Evolutionary conservation across 148 eudicot species (phyloP), one percentile per base, ranked within the genome.

Genomic region (Chenopodium formosanum): DNA sequence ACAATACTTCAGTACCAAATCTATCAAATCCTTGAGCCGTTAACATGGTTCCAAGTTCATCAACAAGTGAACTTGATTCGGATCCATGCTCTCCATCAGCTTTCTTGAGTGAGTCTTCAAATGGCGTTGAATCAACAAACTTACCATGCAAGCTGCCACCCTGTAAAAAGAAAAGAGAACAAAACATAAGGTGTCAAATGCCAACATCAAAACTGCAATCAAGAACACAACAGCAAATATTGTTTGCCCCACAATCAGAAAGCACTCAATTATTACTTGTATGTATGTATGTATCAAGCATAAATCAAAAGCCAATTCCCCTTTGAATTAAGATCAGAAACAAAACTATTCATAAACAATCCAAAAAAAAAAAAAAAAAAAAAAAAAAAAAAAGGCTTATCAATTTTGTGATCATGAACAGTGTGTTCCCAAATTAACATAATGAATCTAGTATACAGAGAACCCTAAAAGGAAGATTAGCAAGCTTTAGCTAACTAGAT

Each of bases 71-170:
- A 78, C 76, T 79, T 17, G 88, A 73, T 56, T 88, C 88, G 72
- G 89, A 85, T 70, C 80, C 88, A 27, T 80, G 31, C 71, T 83
- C 89, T 50, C 70, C 86, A 69, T 82, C 78, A 60, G 53, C 82
- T 40, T 83, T 89, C 84, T 89, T 89, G 78, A 70, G 32, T 25
- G 89, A 82, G 79, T 88, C 84, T 32, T 86, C 71, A 86, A 95
- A 95, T 13, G 99, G 91, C 60, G 99, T 92, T 69, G 97, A 92
- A 83, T 95, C 97, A 47, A 93, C 91, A 88, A 89, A 95, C 67
- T 91, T 85, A 53, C 99, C 99, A 77, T 79, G 75, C 78, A 95
- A 89, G 73, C 89, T 78, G 58, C 99, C 99, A 71, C 99, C 99
- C 99, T 95, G 76, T 22, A 77, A 71, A 72, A 85, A 80, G 48